Conservation (phyloP, 1,284 basidiomycete genomes). For the Cystobasidiaceae sp. region DNA sequence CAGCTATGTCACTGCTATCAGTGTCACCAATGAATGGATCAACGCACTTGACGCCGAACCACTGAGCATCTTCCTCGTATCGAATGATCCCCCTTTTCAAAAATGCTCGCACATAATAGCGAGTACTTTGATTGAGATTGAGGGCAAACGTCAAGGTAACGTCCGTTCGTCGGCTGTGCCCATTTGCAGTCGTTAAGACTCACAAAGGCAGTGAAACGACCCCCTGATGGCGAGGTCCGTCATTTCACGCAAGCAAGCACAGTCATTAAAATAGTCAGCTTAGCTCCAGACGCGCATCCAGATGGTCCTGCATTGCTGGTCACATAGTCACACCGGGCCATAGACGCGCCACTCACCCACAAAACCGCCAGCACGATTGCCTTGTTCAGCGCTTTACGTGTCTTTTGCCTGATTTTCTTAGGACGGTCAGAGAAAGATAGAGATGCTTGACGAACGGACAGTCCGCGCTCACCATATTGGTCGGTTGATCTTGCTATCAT, state of each 20-base stretch:
- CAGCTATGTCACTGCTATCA: background rate
- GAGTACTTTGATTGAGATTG: slow-evolving; percentile 29
- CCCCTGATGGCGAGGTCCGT: too few relatives aligned
- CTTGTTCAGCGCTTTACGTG: background rate
- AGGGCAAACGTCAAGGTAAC: background rate
- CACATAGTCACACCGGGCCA: too few relatives aligned
- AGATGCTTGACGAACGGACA: too few relatives aligned
- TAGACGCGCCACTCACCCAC: too few relatives aligned
- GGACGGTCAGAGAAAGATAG: background rate
- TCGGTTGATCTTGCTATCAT: slow-evolving; percentile 33
- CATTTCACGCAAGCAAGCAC: too few relatives aligned
- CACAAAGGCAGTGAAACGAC: background rate
- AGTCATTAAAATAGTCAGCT: too few relatives aligned
- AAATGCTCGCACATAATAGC: slow-evolving; percentile 37
- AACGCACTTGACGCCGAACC: slow-evolving; percentile 25
- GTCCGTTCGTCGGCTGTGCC: background rate
- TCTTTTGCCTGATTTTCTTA: background rate
- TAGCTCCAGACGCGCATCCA: too few relatives aligned
- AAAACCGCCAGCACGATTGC: slow-evolving; percentile 1
- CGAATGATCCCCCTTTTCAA: slow-evolving; percentile 38
- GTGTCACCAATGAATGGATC: slow-evolving; percentile 21
- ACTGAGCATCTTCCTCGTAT: slow-evolving; percentile 31
- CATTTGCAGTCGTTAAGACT: background rate
- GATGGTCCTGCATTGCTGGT: too few relatives aligned
- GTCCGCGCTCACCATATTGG: slow-evolving; percentile 40